Evolutionary conservation across 768 basidiomycete species (phyloP).

Genomic region (Mycena rebaudengoi): DNA sequence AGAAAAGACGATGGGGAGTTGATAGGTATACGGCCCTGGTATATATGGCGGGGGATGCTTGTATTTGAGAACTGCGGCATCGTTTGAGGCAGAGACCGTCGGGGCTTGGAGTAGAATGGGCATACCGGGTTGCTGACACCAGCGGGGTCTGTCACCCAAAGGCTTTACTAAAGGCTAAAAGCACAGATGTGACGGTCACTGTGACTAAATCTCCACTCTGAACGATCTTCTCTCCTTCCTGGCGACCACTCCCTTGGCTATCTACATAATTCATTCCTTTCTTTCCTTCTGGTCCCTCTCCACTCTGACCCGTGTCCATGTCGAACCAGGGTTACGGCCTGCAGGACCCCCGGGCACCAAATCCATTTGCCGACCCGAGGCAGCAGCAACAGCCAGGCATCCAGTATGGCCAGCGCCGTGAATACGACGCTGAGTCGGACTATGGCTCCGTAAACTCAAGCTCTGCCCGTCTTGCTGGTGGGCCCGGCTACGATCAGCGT

Average conservation of each 20-base stretch:
- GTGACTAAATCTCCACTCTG: too few species aligned
- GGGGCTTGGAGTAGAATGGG: neutral
- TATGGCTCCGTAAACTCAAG: constrained; percentile 61
- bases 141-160: too few species aligned
- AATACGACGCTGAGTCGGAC: constrained; percentile 57
- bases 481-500: constrained; percentile 43
- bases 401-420: constrained; percentile 39
- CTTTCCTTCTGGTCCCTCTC: too few species aligned
- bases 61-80: constrained; percentile 30
- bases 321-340: constrained; percentile 52
- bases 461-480: constrained; percentile 62
- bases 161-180: too few species aligned
- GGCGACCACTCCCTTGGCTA: too few species aligned
- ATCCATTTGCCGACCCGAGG: constrained; percentile 35
- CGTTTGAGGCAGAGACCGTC: constrained; percentile 18
- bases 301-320: too few species aligned
- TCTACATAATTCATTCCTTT: constrained; percentile 43
- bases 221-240: constrained; percentile 30
- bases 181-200: too few species aligned
- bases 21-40: constrained; percentile 34
- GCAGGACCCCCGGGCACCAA: constrained; percentile 33
- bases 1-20: constrained; percentile 2
- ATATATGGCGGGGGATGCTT: constrained; percentile 28
- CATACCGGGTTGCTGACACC: too few species aligned
- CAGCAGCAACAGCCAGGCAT: constrained; percentile 23